Evolutionary conservation across 805 yeast genomes (phyloP).

Genomic region (Tanozyma kutaoensis): DNA sequence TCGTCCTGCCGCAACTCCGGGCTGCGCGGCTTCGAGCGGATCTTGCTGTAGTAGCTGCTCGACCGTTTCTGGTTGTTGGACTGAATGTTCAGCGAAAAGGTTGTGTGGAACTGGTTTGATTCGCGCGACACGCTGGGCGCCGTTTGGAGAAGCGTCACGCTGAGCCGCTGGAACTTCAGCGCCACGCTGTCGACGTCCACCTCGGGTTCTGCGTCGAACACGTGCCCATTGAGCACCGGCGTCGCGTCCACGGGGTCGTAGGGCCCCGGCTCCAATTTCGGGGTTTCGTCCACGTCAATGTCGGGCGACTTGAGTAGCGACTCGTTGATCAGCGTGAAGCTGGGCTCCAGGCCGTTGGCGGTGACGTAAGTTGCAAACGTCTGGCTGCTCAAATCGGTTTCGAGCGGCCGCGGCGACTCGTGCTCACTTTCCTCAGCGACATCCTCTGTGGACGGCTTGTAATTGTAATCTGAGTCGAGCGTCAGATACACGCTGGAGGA

Average conservation of each 20-base stretch:
- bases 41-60: constrained; percentile 15
- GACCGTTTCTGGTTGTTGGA: constrained; percentile 6
- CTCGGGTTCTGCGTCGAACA: no score
- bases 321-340: constrained; percentile 21
- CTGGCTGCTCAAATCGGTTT: constrained; percentile 8
- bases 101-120: constrained; percentile 22
- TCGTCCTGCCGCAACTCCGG: no score
- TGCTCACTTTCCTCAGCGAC: constrained; percentile 4
- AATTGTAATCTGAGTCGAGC: constrained; percentile 8
- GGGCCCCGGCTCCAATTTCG: constrained; percentile 9
- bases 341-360: constrained; percentile 12
- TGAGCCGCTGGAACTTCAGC: constrained; percentile 21
- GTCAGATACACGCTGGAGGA: constrained; percentile 24
- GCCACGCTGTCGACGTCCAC: no score
- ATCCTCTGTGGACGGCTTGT: constrained; percentile 5
- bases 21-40: constrained; percentile 12
- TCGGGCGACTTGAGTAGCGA: constrained; percentile 7
- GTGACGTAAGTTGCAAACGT: constrained; percentile 15
- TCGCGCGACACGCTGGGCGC: constrained; percentile 19
- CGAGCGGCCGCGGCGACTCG: neutral
- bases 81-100: constrained; percentile 24
- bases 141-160: constrained; percentile 20
- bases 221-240: no score
- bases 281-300: constrained; percentile 17
- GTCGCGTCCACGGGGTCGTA: constrained; percentile 4